These are phyloP conservation scores for Pleoardoris graminearum DNA, from an alignment of 2,329 filamentous ascomycete genomes.

Conservation along the genomic window DNA sequence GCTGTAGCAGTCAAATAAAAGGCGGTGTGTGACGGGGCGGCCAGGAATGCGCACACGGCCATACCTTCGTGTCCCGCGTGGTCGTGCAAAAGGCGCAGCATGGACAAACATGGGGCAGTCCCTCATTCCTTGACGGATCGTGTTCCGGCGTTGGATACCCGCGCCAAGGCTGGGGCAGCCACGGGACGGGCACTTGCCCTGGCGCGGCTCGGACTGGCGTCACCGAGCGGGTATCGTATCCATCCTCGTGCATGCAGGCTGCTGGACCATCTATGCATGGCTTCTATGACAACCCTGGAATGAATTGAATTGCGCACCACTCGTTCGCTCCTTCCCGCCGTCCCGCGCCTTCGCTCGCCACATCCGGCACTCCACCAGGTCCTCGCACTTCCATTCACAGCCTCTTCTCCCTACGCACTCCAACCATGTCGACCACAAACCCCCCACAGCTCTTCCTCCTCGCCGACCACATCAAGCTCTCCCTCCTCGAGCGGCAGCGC, in stretches of 20 bases:
- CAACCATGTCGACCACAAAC: conserved; percentile 51
- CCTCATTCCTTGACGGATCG: neutral
- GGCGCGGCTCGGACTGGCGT: neutral
- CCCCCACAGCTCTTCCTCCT: conserved; percentile 83
- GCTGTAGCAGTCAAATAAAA: conserved; percentile 17
- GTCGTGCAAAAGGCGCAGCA: conserved; percentile 32
- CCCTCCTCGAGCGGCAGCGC: conserved; percentile 86
- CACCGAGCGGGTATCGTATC: conserved; percentile 1
- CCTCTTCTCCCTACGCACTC: neutral
- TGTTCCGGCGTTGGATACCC: no score
- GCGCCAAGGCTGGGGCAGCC: conserved; percentile 5
- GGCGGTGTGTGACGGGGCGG: conserved; percentile 5
- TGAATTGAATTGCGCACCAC: no score
- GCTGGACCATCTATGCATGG: no score
- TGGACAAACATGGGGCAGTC: conserved; percentile 6
- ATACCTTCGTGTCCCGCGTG: conserved; percentile 17
- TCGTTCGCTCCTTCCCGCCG: neutral
- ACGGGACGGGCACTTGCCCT: neutral
- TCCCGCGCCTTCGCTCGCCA: neutral
- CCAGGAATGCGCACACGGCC: conserved; percentile 23
- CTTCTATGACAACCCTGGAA: no score
- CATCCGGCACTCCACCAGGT: neutral
- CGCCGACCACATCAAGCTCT: conserved; percentile 95
- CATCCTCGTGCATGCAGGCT: no score
- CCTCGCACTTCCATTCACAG: neutral